Percentiles rank a stretch among this genome's conserved stretches.
Conservation (phyloP, 176 grass and related monocot species). For the Zizania latifolia region DNA sequence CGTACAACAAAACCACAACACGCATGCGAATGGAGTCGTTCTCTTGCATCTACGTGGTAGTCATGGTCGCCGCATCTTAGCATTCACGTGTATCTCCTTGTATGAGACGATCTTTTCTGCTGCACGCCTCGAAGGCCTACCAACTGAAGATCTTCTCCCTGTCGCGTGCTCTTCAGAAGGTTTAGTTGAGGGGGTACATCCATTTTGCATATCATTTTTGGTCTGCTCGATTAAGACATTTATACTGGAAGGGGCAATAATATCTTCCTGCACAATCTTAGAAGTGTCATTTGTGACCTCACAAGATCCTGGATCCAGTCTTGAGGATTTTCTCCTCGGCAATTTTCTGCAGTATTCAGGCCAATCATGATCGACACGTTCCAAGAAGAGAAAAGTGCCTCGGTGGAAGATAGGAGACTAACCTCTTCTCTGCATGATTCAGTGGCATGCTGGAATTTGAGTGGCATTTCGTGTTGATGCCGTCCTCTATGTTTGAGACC, state of each 20-base stretch:
- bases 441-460: background rate
- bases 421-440: conserved; percentile 21
- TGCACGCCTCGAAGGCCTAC: conserved; percentile 39
- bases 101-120: conserved; percentile 51
- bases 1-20: conserved; percentile 2
- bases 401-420: background rate
- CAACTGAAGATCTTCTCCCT: conserved; percentile 26
- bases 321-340: conserved; percentile 11
- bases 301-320: background rate
- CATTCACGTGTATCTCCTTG: conserved; percentile 52
- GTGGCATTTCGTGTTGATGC: background rate
- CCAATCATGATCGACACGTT: background rate
- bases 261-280: conserved; percentile 13
- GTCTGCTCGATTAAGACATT: background rate
- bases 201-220: background rate
- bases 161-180: background rate
- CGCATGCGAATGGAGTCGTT: background rate
- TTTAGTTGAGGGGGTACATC: background rate
- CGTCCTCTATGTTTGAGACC: conserved; percentile 4
- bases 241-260: background rate
- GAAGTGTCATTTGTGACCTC: background rate
- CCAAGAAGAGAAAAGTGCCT: conserved; percentile 1
- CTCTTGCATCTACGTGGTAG: background rate
- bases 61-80: conserved; percentile 53
- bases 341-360: conserved; percentile 26